phyloP scores from a whole-genome alignment of 768 basidiomycete genomes.

The Amanita inopinata region DNA sequence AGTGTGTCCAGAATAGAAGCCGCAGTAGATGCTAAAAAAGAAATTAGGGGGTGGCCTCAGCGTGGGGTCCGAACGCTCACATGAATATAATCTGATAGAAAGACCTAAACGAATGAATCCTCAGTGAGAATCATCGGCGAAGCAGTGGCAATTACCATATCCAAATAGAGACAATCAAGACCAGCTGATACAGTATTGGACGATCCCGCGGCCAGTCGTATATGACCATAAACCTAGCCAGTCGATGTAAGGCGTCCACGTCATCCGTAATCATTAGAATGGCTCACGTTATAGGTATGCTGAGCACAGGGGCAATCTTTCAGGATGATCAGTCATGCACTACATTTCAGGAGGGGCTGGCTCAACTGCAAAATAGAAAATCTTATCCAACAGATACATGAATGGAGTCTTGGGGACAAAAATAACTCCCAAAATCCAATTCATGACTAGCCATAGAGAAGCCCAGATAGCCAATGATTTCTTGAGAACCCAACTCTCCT shows the following conservation, averaged over 20 bases:
- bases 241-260: not conserved
- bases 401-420: conserved; percentile 36
- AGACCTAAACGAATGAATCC: conserved; percentile 27
- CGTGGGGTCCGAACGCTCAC: conserved; percentile 34
- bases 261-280: not conserved
- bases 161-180: conserved; percentile 52
- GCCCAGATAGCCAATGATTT: conserved; percentile 61
- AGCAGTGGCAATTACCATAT: conserved; percentile 35
- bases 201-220: conserved; percentile 66
- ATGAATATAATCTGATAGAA: conserved; percentile 51
- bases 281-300: conserved; percentile 47
- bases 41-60: conserved; percentile 2
- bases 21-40: conserved; percentile 27
- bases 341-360: conserved; percentile 7
- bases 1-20: conserved; percentile 23
- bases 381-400: conserved; percentile 39
- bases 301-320: conserved; percentile 48
- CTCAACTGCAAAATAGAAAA: conserved; percentile 46
- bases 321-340: not conserved
- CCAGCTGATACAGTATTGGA: conserved; percentile 49
- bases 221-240: conserved; percentile 43
- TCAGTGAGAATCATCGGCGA: conserved; percentile 10
- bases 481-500: conserved; percentile 68
- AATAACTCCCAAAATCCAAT: conserved; percentile 55
- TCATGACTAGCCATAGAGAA: conserved; percentile 51